These are phyloP conservation scores for Talaromyces sp. DNA, from an alignment of 2,329 filamentous ascomycete species.

Conservation along the genomic window DNA sequence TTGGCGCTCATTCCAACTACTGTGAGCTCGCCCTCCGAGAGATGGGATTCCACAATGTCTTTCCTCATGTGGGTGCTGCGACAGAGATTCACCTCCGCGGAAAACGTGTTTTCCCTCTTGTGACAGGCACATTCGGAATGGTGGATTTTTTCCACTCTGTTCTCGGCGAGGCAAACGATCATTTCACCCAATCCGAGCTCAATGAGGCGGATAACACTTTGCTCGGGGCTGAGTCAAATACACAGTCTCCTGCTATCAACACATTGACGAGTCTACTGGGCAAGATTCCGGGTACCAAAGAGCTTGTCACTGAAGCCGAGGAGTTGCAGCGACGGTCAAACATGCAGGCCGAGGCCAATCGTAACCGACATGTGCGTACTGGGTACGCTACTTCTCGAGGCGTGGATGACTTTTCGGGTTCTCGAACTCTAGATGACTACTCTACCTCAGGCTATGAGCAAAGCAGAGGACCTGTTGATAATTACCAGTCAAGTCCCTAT, in stretches of 20 bases:
- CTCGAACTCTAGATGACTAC: neutral
- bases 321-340: slow-evolving; percentile 61
- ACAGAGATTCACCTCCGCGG: slow-evolving; percentile 67
- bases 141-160: slow-evolving; percentile 84
- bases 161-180: slow-evolving; percentile 72
- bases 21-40: slow-evolving; percentile 74
- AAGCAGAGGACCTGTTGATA: slow-evolving; percentile 31
- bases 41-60: slow-evolving; percentile 66
- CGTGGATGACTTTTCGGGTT: slow-evolving; percentile 25
- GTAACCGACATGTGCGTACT: slow-evolving; percentile 33
- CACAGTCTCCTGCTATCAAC: slow-evolving; percentile 46
- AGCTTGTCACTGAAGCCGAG: slow-evolving; percentile 65
- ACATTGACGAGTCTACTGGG: slow-evolving; percentile 71
- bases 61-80: slow-evolving; percentile 68
- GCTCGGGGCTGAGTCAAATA: slow-evolving; percentile 62
- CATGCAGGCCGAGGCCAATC: slow-evolving; percentile 63
- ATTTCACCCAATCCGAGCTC: slow-evolving; percentile 81
- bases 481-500: slow-evolving; percentile 23
- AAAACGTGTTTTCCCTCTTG: slow-evolving; percentile 68
- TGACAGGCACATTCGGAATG: slow-evolving; percentile 72
- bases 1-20: slow-evolving; percentile 78
- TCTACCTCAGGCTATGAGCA: neutral
- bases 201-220: slow-evolving; percentile 76
- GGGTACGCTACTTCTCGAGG: slow-evolving; percentile 26
- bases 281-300: slow-evolving; percentile 71